Base-by-base conservation (phyloP, 371 early-diverging fungal genomes). In the Rhizopus microsporus region DNA sequence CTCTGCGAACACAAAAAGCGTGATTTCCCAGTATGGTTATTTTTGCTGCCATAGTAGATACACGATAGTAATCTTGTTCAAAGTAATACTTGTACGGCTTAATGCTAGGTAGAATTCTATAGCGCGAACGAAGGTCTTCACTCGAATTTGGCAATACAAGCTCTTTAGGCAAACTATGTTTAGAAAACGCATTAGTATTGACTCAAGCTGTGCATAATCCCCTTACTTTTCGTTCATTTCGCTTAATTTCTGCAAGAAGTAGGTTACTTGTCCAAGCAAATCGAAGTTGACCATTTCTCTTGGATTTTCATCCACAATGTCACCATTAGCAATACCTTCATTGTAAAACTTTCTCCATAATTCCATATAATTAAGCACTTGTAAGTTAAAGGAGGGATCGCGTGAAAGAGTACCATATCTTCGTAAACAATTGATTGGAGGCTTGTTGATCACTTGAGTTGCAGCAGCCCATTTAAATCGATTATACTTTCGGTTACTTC, bases 381-480 rank as follows among this genome's bases (percentile, higher is more conserved):
- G 23, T 23, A 23, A 23, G 23, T 23, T 23, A 23, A 23, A 23
- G 23, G 23, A 23, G 0, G 23, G 23, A 23, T 23, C 23, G 23
- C 23, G 23, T 23, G 23, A 10, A 3, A 86, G 39, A 6, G 61
- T 63, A 15, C 12, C 31, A 12, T 81, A 37, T n/a, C 83, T 69
- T 12, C 80, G 63, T 8, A 85, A 65, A 39, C 73, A 67, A 4
- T 47, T 47, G 7, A 71, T 61, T 3, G 51, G 12, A 0, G 54
- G 45, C 40, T 66, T 70, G 7, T 54, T 49, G 6, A 72, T 56
- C 7, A 74, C 42, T 15, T 51, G 30, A 4, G 33, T 40, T 8
- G 53, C 61, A 48, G 74, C 60, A 16, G 29, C 33, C 83, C 85
- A 86, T 3, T 56, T 37, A 34, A 82, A 71, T 8, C 39, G 68